A percentile compares a stretch with the other conserved stretches of the same genome.
phyloP scores from a whole-genome alignment of 2,329 filamentous ascomycete genomes.

The Pezicula neosporulosa region DNA sequence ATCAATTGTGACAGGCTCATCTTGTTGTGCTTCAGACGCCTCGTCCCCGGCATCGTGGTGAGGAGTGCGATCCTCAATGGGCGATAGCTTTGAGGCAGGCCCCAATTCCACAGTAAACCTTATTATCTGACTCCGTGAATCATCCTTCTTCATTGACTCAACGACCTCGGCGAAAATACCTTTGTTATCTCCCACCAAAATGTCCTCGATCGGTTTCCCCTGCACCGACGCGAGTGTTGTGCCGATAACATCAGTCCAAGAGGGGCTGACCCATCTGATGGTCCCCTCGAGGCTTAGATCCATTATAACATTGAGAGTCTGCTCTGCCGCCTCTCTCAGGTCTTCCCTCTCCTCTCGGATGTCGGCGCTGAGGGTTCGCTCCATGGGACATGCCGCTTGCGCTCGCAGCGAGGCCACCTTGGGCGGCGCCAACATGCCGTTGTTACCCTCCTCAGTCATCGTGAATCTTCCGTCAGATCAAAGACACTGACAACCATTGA shows the following conservation, averaged over 20 bases:
- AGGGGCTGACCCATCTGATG: slow-evolving; percentile 94
- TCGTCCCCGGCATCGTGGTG: slow-evolving; percentile 13
- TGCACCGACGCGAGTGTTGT: slow-evolving; percentile 69
- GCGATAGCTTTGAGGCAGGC: slow-evolving; percentile 61
- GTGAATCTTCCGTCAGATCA: slow-evolving; percentile 21
- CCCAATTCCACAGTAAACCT: slow-evolving; percentile 74
- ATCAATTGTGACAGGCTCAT: slow-evolving; percentile 57
- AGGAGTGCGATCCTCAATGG: slow-evolving; percentile 30
- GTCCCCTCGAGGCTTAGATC: slow-evolving; percentile 88
- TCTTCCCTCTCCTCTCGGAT: slow-evolving; percentile 93
- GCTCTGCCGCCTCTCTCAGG: slow-evolving; percentile 90
- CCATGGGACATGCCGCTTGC: slow-evolving; percentile 40
- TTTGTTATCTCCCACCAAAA: slow-evolving; percentile 76
- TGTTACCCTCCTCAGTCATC: slow-evolving; percentile 19
- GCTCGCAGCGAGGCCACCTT: slow-evolving; percentile 25
- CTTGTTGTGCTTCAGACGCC: slow-evolving; percentile 29
- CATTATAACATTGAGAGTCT: slow-evolving; percentile 93
- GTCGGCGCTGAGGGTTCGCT: slow-evolving; percentile 74
- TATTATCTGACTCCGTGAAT: slow-evolving; percentile 87
- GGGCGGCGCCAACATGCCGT: slow-evolving; percentile 26
- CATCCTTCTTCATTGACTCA: slow-evolving; percentile 87
- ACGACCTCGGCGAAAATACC: slow-evolving; percentile 78
- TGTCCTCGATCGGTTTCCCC: slow-evolving; percentile 73
- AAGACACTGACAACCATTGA: slow-evolving; percentile 21
- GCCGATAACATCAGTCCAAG: slow-evolving; percentile 91